Conservation (phyloP, 2,329 filamentous ascomycete species). For the Aspergillus costaricaensis region DNA sequence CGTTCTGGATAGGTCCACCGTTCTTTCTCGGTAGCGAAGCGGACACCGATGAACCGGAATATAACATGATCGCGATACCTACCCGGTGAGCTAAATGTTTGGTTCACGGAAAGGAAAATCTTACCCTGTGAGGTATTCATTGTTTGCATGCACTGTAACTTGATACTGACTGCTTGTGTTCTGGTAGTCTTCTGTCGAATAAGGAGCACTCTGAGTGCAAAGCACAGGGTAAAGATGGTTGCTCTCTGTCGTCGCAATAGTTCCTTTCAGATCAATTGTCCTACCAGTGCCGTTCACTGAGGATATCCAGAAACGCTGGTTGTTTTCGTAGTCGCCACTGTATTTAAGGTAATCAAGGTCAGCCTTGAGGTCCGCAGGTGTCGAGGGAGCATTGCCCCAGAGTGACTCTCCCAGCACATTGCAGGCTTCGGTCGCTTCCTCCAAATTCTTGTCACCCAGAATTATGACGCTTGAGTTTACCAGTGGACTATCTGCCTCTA, state of each 20-base stretch:
- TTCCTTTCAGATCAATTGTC: neutral
- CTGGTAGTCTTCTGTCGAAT: neutral
- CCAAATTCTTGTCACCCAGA: neutral
- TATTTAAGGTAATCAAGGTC: neutral
- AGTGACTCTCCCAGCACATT: neutral
- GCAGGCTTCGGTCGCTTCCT: neutral
- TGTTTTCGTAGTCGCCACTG: neutral
- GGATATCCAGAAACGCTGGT: neutral
- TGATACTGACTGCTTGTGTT: constrained; percentile 1
- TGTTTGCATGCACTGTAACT: constrained; percentile 3
- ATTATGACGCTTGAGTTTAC: neutral
- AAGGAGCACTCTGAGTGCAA: constrained; percentile 1
- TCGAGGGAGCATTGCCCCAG: neutral
- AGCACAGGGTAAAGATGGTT: neutral
- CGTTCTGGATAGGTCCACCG: constrained; percentile 51
- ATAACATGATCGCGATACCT: constrained; percentile 57
- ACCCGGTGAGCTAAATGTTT: neutral
- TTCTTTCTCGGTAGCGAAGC: constrained; percentile 45
- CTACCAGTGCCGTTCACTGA: neutral
- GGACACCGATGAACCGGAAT: constrained; percentile 52
- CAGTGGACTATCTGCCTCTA: constrained; percentile 1
- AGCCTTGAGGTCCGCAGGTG: neutral
- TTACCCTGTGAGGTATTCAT: constrained; percentile 7
- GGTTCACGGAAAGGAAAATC: neutral
- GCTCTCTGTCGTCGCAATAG: neutral